Evolutionary conservation across 169 alveolate genomes (phyloP), one percentile per base, ranked within the genome.

Genomic region (Plasmodium blacklocki): DNA sequence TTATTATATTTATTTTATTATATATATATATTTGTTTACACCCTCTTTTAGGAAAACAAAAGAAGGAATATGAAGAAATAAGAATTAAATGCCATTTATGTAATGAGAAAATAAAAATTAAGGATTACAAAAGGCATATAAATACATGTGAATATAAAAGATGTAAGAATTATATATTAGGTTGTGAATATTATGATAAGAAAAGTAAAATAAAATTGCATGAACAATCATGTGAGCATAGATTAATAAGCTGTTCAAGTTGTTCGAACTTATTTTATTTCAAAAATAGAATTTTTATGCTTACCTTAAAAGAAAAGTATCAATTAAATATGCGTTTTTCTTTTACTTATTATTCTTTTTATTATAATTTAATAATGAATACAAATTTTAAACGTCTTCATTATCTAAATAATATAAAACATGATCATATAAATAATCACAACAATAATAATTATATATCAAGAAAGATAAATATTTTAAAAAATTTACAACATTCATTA

Each of bases 161-260:
- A 63, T 85, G 92, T 73, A 85, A 85, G 19, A 85, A 85, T 85
- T 85, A 71, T 73, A 52, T 71, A 49, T 72, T 85, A 72, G 92
- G 92, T 21, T 85, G 92, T 85, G 92, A 85, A 60, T 71, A 71
- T 70, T 85, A 59, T 73, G 87, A 85, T 62, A 72, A 85, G 52
- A 85, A 63, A 73, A 59, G 49, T 64, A 85, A 71, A 85, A 47
- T 85, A 59, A 72, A 67, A 71, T 4, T 12, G 0, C 92, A 85
- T 50, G 92, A 85, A 71, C 75, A 85, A 60, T 26, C 12, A 26
- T 85, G 92, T 71, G 92, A 85, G 45, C 92, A 85, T 70, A 58
- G 75, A 85, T 71, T 85, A 43, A 85, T 72, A 85, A 60, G 75
- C 47, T 85, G 92, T 58, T 70, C 86, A 23, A 85, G 87, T 85